Conservation (phyloP, 2,329 filamentous ascomycete species). For the Ceratocystis destructans region DNA sequence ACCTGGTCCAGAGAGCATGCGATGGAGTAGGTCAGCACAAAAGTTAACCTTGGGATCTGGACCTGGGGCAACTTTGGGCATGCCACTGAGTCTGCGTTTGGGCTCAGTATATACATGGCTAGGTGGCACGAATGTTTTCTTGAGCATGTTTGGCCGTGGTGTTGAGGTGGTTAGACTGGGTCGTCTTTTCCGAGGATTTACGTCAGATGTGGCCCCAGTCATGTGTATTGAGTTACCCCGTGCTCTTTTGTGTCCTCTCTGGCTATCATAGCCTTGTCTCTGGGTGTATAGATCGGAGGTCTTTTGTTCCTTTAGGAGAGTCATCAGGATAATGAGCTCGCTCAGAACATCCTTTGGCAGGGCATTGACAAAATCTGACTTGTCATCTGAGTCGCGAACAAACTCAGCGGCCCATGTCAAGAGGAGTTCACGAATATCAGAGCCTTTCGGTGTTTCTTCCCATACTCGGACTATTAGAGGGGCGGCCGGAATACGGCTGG, state of each 20-base stretch:
- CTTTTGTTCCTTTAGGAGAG: conserved; percentile 33
- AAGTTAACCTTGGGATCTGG: conserved; percentile 37
- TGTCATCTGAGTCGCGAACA: conserved; percentile 42
- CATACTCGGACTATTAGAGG: conserved; percentile 47
- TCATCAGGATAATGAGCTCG: conserved; percentile 50
- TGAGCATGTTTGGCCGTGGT: conserved; percentile 24
- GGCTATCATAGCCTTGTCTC: conserved; percentile 9
- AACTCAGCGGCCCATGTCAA: conserved; percentile 51
- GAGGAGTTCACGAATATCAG: conserved; percentile 43
- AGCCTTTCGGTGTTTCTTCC: conserved; percentile 48
- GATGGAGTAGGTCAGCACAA: conserved; percentile 42
- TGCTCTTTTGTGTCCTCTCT: conserved; percentile 12
- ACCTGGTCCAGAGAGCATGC: conserved; percentile 51
- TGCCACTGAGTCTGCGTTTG: conserved; percentile 23
- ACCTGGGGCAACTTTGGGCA: conserved; percentile 14
- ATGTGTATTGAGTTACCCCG: conserved; percentile 14
- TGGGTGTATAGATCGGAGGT: not conserved
- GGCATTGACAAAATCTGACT: conserved; percentile 45
- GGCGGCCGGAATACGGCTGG: conserved; percentile 42
- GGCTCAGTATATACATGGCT: conserved; percentile 17
- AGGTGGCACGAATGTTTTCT: conserved; percentile 22
- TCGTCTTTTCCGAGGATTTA: conserved; percentile 26
- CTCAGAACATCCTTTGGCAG: conserved; percentile 49
- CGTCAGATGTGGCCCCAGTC: conserved; percentile 18
- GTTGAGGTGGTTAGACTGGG: conserved; percentile 22